Evolutionary conservation across 1,284 basidiomycete species (phyloP).

Genomic region (Sphagnurus paluster): DNA sequence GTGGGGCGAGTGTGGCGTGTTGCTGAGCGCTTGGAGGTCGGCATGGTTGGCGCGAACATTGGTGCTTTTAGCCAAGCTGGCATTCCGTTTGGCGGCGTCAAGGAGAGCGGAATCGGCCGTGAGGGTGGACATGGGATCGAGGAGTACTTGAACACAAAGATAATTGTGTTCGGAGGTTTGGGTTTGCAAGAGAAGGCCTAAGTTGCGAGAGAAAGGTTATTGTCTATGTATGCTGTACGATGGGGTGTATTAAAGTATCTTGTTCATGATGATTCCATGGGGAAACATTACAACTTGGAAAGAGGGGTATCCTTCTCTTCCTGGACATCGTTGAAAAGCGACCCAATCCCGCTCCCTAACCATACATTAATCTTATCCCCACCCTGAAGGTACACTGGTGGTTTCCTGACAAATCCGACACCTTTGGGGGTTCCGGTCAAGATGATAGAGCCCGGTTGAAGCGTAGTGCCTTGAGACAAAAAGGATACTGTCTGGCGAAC

Average conservation of each 20-base stretch:
- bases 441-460: conserved; percentile 78
- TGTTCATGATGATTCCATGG: neutral
- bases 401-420: conserved; percentile 76
- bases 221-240: neutral
- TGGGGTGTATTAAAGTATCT: too few relatives aligned
- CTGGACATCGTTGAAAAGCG: conserved; percentile 70
- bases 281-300: conserved; percentile 41
- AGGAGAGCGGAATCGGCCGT: conserved; percentile 82
- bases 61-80: conserved; percentile 78
- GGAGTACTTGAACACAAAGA: conserved; percentile 82
- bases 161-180: conserved; percentile 75
- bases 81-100: conserved; percentile 93
- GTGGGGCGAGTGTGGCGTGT: conserved; percentile 92
- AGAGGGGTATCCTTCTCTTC: conserved; percentile 52
- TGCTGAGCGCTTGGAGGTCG: conserved; percentile 95
- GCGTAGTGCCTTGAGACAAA: conserved; percentile 85
- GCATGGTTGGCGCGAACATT: conserved; percentile 94
- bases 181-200: conserved; percentile 22
- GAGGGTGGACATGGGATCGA: conserved; percentile 83
- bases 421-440: conserved; percentile 64
- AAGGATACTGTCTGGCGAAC: conserved; percentile 73
- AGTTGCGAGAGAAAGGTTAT: neutral
- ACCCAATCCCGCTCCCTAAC: conserved; percentile 68
- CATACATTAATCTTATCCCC: conserved; percentile 75
- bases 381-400: conserved; percentile 69